Base-by-base conservation (phyloP, 257 asterid genomes). In the Solanum lycopersicoides region DNA sequence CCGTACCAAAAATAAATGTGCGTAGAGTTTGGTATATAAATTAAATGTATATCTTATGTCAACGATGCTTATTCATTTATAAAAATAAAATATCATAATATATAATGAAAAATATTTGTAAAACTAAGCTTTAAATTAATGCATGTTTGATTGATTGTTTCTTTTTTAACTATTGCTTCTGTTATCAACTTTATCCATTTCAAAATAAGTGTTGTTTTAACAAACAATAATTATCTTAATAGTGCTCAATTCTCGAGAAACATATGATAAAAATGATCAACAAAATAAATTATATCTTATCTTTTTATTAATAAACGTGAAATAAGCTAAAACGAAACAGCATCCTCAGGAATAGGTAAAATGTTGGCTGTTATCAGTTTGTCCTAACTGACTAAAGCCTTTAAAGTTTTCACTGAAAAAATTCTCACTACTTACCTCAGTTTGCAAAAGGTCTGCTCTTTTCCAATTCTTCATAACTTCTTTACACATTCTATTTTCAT, bases 401-500 rank as follows among this genome's bases (percentile, higher is more conserved):
- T 50, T 41, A 9, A 9, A 41, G 83, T 47, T 39, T 69, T 69
- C 65, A 79, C 11, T 44, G 41, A 34, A 79, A 12, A 28, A 28
- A 68, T 30, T 28, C 2, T 72, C 14, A 56, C 30, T 28, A 80
- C 12, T 74, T 37, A 74, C 85, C 68, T 80, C 44, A 47, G 66
- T 30, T 45, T 79, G 66, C 65, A 79, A 79, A 79, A 79, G 85
- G 68, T 80, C 85, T 28, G 18, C 74, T 68, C 74, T 65, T n/a
- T 44, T 25, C 65, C 9, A n/a, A 44, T 77, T 44, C 35, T 75
- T 14, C 65, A 18, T 7, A 56, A 41, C 7, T 21, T 63, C 32
- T 0, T 63, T n/a, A 63, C 71, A 10, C 71, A 35, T 73, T 39
- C 4, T 39, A 75, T 23, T 39, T n/a, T 16, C 45, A 35, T 4